These are phyloP conservation scores for Globisporangium uncinulatum DNA, from an alignment of 352 stramenopile genomes.

Conservation along the genomic window DNA sequence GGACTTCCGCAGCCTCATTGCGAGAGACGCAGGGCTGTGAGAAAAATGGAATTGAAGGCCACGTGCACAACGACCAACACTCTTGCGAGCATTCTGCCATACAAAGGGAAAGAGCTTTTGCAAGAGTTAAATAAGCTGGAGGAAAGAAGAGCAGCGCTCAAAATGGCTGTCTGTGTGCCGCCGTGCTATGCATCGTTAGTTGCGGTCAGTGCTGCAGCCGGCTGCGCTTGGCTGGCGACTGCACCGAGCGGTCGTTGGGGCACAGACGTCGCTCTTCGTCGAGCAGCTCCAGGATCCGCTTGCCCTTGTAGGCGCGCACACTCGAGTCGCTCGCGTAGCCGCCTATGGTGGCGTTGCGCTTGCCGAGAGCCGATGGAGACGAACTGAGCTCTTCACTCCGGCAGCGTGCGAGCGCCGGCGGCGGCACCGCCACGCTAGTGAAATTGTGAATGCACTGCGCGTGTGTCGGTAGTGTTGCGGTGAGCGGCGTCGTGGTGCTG, in stretches of 20 bases:
- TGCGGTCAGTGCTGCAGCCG: slow-evolving; percentile 14
- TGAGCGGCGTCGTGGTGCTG: not conserved
- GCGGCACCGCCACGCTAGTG: not conserved
- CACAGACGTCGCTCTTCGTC: slow-evolving; percentile 68
- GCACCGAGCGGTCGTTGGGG: slow-evolving; percentile 37
- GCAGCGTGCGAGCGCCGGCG: slow-evolving; percentile 16
- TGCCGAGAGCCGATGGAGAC: not conserved
- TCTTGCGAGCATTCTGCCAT: too few relatives aligned
- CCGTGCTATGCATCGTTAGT: not conserved
- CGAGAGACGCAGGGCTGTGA: not conserved
- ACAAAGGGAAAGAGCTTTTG: too few relatives aligned
- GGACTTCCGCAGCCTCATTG: slow-evolving; percentile 18
- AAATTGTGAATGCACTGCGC: not conserved
- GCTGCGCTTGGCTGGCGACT: slow-evolving; percentile 56
- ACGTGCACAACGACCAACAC: too few relatives aligned
- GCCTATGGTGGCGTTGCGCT: slow-evolving; percentile 14
- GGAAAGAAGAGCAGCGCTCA: too few relatives aligned
- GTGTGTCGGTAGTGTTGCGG: not conserved
- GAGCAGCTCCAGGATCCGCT: slow-evolving; percentile 69
- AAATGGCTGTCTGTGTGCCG: too few relatives aligned
- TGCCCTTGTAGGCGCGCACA: slow-evolving; percentile 49
- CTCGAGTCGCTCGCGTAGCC: slow-evolving; percentile 30
- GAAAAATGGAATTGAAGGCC: not conserved
- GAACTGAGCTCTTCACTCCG: slow-evolving; percentile 30
- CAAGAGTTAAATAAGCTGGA: too few relatives aligned